phyloP scores from a whole-genome alignment of 352 stramenopile species.

The Globisporangium parvum region DNA sequence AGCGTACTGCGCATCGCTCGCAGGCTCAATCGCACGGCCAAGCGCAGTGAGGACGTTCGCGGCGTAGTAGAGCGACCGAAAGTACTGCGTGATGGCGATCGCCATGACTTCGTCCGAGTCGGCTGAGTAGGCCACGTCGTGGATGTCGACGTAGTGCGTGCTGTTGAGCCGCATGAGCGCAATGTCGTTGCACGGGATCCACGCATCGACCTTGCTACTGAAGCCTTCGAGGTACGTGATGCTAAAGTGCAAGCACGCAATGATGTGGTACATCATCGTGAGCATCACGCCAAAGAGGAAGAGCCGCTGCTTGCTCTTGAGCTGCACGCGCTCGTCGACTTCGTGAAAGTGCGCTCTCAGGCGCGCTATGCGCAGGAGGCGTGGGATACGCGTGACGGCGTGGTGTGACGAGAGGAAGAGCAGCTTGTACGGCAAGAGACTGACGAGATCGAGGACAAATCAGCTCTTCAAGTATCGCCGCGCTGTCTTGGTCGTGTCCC shows the following conservation, averaged over 20 bases:
- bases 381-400: slow-evolving; percentile 20
- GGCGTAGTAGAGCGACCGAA: slow-evolving; percentile 51
- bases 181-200: slow-evolving; percentile 42
- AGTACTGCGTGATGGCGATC: slow-evolving; percentile 46
- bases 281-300: slow-evolving; percentile 32
- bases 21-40: slow-evolving; percentile 38
- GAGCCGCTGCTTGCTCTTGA: slow-evolving; percentile 32
- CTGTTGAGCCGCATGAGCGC: slow-evolving; percentile 27
- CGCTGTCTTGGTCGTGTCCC: slow-evolving; percentile 27
- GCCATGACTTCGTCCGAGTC: slow-evolving; percentile 15
- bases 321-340: slow-evolving; percentile 25
- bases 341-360: slow-evolving; percentile 32
- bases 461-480: slow-evolving; percentile 29
- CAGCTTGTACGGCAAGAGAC: slow-evolving; percentile 30
- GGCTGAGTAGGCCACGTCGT: slow-evolving; percentile 15
- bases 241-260: slow-evolving; percentile 46
- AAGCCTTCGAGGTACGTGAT: slow-evolving; percentile 39
- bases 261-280: slow-evolving; percentile 47
- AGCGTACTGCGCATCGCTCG: slow-evolving; percentile 37
- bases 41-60: slow-evolving; percentile 44
- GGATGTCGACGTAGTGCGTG: slow-evolving; percentile 22
- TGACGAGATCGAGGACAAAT: slow-evolving; percentile 28
- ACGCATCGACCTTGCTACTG: slow-evolving; percentile 28
- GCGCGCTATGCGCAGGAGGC: slow-evolving; percentile 27
- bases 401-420: slow-evolving; percentile 17